Base-by-base conservation (phyloP, 441 rosid genomes). In the Omphalea diandra region DNA sequence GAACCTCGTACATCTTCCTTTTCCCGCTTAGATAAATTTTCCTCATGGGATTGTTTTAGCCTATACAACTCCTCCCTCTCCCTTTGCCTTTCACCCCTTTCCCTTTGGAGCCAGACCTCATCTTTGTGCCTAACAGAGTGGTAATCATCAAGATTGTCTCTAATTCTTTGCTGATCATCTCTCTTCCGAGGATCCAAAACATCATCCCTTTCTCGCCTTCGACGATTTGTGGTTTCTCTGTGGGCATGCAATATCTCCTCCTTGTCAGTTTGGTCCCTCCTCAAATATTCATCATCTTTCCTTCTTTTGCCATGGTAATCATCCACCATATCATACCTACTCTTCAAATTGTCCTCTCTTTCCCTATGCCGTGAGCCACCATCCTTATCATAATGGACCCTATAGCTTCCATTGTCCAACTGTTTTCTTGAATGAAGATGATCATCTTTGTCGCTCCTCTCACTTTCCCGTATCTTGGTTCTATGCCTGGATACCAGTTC, bases 121-220 rank as follows among this genome's bases (percentile, higher is more conserved):
- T 91, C 98, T 80, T 85, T 93, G 70, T 87, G 93, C 83, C 93
- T 85, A 67, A 76, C 79, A 83, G 95, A 81, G 72, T 79, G 85
- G 81, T 81, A 87, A 73, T 86, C 95, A 41, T 87, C 91, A 79
- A 83, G 75, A 78, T 73, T 80, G 65, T 90, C 98, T 77, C 97
- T 87, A 72, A 67, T 84, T 81, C 92, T 86, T 75, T 83, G 91
- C 81, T 83, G 94, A 71, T 84, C 88, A 57, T 85, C 97, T 90
- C 97, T 81, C 86, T 83, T 87, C 73, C 89, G 83, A 61, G 76
- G 87, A 59, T 90, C 97, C 80, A 85, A 63, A 69, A 75, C 67
- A 69, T 87, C 96, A 75, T 87, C 93, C 76, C 95, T 89, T 79
- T 90, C 98, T 74, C 90, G 84, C 80, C 87, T 90, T 65, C 83